Percentiles rank a stretch among this genome's conserved stretches.
Conservation (phyloP, 2,329 filamentous ascomycete genomes). For the Aspergillus nomiae region DNA sequence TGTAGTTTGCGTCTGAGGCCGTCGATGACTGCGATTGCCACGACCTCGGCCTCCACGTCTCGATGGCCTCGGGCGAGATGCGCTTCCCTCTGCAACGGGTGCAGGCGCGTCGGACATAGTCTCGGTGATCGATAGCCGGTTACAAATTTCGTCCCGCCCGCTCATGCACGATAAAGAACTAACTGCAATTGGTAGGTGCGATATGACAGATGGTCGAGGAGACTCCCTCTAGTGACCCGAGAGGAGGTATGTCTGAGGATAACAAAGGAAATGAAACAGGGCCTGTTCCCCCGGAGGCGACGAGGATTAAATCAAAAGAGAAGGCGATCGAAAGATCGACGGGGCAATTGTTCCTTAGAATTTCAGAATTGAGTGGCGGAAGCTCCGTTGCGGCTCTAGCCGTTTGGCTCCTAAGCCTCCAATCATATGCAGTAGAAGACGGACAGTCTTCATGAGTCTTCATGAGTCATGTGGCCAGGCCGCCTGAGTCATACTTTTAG, state of each 20-base stretch:
- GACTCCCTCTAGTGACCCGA: neutral
- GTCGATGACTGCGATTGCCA: constrained; percentile 28
- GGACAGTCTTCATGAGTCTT: neutral
- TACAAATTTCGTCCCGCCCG: neutral
- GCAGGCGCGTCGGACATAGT: constrained; percentile 20
- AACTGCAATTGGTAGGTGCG: neutral
- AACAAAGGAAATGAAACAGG: neutral
- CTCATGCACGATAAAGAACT: constrained; percentile 15
- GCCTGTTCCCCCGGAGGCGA: neutral
- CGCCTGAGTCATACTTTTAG: no score
- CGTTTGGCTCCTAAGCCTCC: neutral
- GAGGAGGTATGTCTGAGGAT: neutral
- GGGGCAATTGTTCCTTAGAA: neutral
- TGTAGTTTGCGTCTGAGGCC: constrained; percentile 11
- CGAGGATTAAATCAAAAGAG: neutral
- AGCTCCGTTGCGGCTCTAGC: neutral
- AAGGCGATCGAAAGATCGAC: neutral
- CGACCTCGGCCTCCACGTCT: constrained; percentile 33
- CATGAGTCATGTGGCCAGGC: neutral
- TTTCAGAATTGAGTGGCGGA: constrained; percentile 3
- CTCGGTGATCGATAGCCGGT: constrained; percentile 7
- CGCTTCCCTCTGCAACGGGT: constrained; percentile 13
- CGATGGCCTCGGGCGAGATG: constrained; percentile 22
- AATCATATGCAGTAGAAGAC: neutral
- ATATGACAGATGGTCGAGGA: neutral